These are phyloP conservation scores for Trichodelitschia bisporula DNA, from an alignment of 495 filamentous ascomycete genomes.

Conservation along the genomic window DNA sequence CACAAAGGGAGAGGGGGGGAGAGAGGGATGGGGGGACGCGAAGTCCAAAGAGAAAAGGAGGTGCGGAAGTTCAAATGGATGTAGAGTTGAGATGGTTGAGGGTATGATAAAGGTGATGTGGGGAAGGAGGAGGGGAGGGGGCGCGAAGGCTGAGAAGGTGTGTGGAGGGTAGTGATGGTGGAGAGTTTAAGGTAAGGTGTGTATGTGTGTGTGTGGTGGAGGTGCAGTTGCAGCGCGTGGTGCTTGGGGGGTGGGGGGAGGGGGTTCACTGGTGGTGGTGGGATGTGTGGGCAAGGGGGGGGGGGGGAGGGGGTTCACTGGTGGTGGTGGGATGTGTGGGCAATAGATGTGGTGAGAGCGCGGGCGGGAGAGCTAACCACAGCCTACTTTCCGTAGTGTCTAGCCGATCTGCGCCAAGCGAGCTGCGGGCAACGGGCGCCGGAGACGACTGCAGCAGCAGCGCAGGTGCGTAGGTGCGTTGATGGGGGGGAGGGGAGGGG, in stretches of 20 bases:
- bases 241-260: background rate
- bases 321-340: too few species aligned
- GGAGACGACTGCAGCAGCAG: too few species aligned
- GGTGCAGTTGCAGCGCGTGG: background rate
- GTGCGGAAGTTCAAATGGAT: background rate
- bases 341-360: background rate
- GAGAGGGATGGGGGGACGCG: background rate
- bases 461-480: too few species aligned
- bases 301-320: too few species aligned
- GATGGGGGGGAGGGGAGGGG: too few species aligned
- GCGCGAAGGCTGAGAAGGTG: too few species aligned
- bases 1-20: background rate
- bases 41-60: background rate
- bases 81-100: background rate
- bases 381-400: too few species aligned
- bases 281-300: too few species aligned
- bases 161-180: background rate
- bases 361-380: conserved; percentile 1
- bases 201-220: background rate
- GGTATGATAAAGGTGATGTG: background rate
- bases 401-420: too few species aligned
- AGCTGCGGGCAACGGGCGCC: too few species aligned
- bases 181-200: background rate
- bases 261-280: too few species aligned
- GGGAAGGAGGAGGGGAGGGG: background rate